These are phyloP conservation scores for Cicer pinnatifidum DNA, from an alignment of 306 rosid species.

Conservation along the genomic window DNA sequence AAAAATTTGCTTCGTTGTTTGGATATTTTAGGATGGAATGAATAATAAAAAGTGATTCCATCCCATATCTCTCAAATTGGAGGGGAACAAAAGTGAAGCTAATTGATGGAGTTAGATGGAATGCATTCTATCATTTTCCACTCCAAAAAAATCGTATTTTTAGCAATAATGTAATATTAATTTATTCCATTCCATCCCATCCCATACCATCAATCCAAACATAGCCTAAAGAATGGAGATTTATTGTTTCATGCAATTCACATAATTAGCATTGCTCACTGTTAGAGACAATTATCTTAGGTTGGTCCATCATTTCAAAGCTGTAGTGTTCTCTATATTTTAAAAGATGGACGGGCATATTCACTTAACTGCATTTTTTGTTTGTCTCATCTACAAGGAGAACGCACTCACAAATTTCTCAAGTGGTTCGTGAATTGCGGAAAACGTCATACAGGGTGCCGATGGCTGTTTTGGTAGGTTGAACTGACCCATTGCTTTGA, in stretches of 20 bases:
- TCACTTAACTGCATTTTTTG: constrained; percentile 24
- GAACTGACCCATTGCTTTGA: constrained; percentile 35
- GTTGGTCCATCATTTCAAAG: constrained; percentile 6
- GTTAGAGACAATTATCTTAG: not conserved
- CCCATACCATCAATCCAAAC: too few species aligned
- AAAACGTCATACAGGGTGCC: constrained; percentile 90
- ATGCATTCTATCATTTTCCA: too few species aligned
- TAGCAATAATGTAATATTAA: too few species aligned
- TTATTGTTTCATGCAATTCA: constrained; percentile 24
- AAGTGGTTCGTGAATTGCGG: constrained; percentile 78
- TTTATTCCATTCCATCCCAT: too few species aligned
- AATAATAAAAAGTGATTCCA: too few species aligned
- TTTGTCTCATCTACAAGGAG: constrained; percentile 64
- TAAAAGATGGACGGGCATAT: constrained; percentile 3
- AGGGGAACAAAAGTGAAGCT: too few species aligned
- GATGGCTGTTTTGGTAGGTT: constrained; percentile 88
- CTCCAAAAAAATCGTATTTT: too few species aligned
- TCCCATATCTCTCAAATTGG: too few species aligned
- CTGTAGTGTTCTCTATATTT: not conserved
- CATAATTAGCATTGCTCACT: not conserved
- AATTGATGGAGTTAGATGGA: too few species aligned
- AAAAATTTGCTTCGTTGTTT: too few species aligned
- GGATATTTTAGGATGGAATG: too few species aligned
- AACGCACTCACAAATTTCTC: constrained; percentile 95
- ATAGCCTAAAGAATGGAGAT: not conserved